phyloP scores from a whole-genome alignment of 2,329 filamentous ascomycete genomes.

The Emydomyces testavorans region DNA sequence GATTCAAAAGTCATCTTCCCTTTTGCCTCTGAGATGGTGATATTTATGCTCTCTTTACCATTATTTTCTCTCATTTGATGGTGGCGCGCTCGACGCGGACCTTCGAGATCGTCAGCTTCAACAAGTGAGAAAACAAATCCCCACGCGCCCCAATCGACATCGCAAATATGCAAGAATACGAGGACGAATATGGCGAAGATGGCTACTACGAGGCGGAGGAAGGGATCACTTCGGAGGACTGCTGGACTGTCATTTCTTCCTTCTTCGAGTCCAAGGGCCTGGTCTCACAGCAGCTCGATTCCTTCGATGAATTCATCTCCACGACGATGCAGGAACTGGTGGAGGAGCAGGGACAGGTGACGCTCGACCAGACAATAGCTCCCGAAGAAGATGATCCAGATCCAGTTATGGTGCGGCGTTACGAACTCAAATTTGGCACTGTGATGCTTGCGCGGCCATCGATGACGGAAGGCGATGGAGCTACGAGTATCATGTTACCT shows the following conservation, averaged over 20 bases:
- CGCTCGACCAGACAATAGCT: slow-evolving; percentile 85
- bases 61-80: background rate
- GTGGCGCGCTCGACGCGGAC: slow-evolving; percentile 3
- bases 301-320: slow-evolving; percentile 92
- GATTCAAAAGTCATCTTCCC: background rate
- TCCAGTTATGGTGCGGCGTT: slow-evolving; percentile 74
- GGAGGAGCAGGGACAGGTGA: slow-evolving; percentile 79
- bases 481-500: slow-evolving; percentile 71
- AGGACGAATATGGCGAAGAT: slow-evolving; percentile 56
- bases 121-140: background rate
- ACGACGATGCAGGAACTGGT: slow-evolving; percentile 92
- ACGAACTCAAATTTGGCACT: slow-evolving; percentile 87
- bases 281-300: slow-evolving; percentile 94
- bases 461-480: slow-evolving; percentile 86
- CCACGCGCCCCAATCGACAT: background rate
- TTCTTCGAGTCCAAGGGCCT: slow-evolving; percentile 96
- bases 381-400: slow-evolving; percentile 59
- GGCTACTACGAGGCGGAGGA: slow-evolving; percentile 57
- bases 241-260: slow-evolving; percentile 92
- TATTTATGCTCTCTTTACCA: background rate
- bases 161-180: slow-evolving; percentile 35
- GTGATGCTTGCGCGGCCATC: slow-evolving; percentile 81
- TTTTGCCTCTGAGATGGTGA: background rate
- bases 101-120: slow-evolving; percentile 3
- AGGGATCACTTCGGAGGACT: slow-evolving; percentile 88